These are phyloP conservation scores for Yarrowia galli DNA, from an alignment of 1,139 yeast genomes.

Conservation along the genomic window DNA sequence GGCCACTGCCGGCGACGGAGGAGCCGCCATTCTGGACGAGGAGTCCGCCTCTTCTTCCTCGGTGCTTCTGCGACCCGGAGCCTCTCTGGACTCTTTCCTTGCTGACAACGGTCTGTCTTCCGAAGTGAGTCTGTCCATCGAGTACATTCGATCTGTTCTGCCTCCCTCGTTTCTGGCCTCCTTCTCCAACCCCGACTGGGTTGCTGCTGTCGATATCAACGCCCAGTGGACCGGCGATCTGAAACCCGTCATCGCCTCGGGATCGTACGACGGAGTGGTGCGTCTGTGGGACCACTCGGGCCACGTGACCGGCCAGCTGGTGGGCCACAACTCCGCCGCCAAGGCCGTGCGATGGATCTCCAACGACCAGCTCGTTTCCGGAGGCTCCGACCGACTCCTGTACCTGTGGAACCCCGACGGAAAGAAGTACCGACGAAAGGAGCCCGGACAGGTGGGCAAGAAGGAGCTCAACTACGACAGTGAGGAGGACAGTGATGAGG, in stretches of 20 bases:
- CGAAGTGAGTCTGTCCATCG: constrained; percentile 81
- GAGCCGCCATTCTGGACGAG: constrained; percentile 49
- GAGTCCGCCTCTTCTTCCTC: constrained; percentile 34
- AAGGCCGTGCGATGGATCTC: constrained; percentile 76
- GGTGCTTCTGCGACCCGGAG: constrained; percentile 59
- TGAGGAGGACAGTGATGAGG: constrained; percentile 53
- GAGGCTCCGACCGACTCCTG: constrained; percentile 87
- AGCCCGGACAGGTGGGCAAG: constrained; percentile 36
- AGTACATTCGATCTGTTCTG: constrained; percentile 88
- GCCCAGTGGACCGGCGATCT: constrained; percentile 43
- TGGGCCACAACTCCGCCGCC: constrained; percentile 88
- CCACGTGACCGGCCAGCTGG: constrained; percentile 77
- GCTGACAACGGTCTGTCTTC: constrained; percentile 77
- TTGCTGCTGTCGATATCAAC: constrained; percentile 71
- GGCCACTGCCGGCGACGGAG: constrained; percentile 59
- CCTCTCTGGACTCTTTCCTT: constrained; percentile 81
- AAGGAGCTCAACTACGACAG: constrained; percentile 43
- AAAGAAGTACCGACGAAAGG: constrained; percentile 44
- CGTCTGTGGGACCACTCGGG: constrained; percentile 89
- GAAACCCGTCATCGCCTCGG: constrained; percentile 68
- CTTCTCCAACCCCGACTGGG: constrained; percentile 95
- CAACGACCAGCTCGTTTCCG: constrained; percentile 72
- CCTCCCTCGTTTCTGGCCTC: constrained; percentile 94
- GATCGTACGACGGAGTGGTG: constrained; percentile 93
- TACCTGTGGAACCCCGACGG: constrained; percentile 82